Percentiles rank a stretch among this genome's conserved stretches.
Evolutionary conservation across 106 monocot species (phyloP).

Genomic region (Platanthera zijinensis): DNA sequence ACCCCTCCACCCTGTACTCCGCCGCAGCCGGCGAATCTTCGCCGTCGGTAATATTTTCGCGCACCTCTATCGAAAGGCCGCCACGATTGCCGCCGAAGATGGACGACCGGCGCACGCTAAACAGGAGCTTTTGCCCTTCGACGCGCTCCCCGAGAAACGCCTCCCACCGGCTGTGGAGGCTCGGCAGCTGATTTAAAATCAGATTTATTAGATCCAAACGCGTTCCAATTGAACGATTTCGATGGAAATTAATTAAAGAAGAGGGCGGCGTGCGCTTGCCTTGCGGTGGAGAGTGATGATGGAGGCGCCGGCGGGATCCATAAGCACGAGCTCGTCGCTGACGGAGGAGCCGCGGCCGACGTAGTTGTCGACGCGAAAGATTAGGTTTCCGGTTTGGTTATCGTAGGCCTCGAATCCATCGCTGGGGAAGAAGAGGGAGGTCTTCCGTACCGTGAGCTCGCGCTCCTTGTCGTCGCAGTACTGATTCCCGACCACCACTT

Average conservation of each 20-base stretch:
- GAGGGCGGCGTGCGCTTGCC: slow-evolving; percentile 29
- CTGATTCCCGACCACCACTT: slow-evolving; percentile 38
- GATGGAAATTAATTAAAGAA: too few relatives aligned
- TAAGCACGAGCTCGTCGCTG: slow-evolving; percentile 49
- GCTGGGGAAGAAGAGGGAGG: slow-evolving; percentile 67
- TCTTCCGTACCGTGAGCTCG: slow-evolving; percentile 85
- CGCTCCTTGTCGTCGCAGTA: slow-evolving; percentile 53
- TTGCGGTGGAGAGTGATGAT: slow-evolving; percentile 66
- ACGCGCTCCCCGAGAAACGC: slow-evolving; percentile 59
- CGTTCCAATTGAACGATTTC: neutral
- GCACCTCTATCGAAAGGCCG: slow-evolving; percentile 39
- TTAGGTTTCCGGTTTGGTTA: slow-evolving; percentile 54
- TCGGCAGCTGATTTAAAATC: slow-evolving; percentile 36
- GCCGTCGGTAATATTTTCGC: slow-evolving; percentile 1
- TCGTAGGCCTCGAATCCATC: slow-evolving; percentile 93
- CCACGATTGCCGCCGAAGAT: slow-evolving; percentile 38
- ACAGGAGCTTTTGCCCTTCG: slow-evolving; percentile 66
- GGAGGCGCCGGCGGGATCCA: slow-evolving; percentile 56
- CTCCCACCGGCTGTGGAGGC: slow-evolving; percentile 93
- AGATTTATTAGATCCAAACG: neutral
- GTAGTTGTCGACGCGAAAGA: slow-evolving; percentile 82
- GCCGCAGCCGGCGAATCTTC: neutral
- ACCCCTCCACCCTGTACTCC: slow-evolving; percentile 68
- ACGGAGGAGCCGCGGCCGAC: slow-evolving; percentile 15
- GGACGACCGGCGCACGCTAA: slow-evolving; percentile 63